These are phyloP conservation scores for Saccharomycopsis sp. DNA, from an alignment of 805 yeast species.

Conservation along the genomic window DNA sequence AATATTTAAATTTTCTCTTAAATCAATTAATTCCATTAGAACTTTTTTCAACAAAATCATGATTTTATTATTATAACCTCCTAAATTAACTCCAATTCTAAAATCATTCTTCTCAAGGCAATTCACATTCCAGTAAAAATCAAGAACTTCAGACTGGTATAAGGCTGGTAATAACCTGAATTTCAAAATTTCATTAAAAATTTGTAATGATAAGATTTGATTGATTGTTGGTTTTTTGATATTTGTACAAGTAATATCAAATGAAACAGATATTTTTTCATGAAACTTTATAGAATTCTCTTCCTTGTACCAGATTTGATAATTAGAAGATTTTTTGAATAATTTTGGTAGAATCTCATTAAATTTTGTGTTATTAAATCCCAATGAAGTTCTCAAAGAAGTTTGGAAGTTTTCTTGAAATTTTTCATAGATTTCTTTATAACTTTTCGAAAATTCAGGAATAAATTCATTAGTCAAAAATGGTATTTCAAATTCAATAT, in stretches of 20 bases:
- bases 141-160: conserved; percentile 45
- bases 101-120: conserved; percentile 47
- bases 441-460: conserved; percentile 8
- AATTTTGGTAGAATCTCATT: conserved; percentile 27
- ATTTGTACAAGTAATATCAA: conserved; percentile 31
- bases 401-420: conserved; percentile 1
- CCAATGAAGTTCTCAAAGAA: conserved; percentile 4
- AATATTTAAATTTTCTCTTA: too few relatives aligned
- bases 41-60: conserved; percentile 1
- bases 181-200: conserved; percentile 40
- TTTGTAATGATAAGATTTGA: conserved; percentile 39
- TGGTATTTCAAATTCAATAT: not conserved
- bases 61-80: conserved; percentile 41
- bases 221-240: conserved; percentile 23
- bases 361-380: conserved; percentile 5
- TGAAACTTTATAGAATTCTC: conserved; percentile 23
- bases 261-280: conserved; percentile 30
- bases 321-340: conserved; percentile 24
- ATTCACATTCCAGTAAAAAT: conserved; percentile 45
- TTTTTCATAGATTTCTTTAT: not conserved
- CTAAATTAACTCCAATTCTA: conserved; percentile 39
- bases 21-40: conserved; percentile 23
- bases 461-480: conserved; percentile 9
- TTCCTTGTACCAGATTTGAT: conserved; percentile 43
- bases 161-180: conserved; percentile 29